A percentile compares a stretch with the other conserved stretches of the same genome.
Conservation (phyloP, 2,329 filamentous ascomycete genomes). For the Penicillium freii region DNA sequence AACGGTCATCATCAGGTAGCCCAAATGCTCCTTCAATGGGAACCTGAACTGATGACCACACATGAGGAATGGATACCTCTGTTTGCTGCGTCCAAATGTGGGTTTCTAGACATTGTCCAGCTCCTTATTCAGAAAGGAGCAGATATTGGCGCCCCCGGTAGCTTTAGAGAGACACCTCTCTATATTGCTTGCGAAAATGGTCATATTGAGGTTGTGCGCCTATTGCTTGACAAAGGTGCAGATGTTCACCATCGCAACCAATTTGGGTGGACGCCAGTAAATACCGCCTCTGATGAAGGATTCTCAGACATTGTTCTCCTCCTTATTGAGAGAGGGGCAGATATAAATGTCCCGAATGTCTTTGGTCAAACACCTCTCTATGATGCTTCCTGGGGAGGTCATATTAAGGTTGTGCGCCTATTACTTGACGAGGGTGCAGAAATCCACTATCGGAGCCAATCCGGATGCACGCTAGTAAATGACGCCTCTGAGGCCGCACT, state of each 20-base stretch:
- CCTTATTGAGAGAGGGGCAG: background rate
- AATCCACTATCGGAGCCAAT: no score
- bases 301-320: background rate
- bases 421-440: no score
- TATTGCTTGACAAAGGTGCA: background rate
- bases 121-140: background rate
- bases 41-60: background rate
- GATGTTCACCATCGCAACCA: background rate
- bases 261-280: background rate
- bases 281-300: background rate
- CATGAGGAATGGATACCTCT: background rate
- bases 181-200: background rate
- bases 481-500: accelerated
- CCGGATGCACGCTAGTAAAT: no score
- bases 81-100: background rate
- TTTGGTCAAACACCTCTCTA: no score
- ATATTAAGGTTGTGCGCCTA: background rate
- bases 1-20: background rate
- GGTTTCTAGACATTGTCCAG: background rate
- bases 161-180: background rate
- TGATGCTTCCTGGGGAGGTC: background rate
- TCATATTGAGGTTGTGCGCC: background rate
- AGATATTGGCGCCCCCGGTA: background rate
- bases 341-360: background rate
- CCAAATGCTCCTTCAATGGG: background rate